Evolutionary conservation across 768 basidiomycete species (phyloP), one percentile per base, ranked within the genome.

Genomic region (Mycena chlorophos): DNA sequence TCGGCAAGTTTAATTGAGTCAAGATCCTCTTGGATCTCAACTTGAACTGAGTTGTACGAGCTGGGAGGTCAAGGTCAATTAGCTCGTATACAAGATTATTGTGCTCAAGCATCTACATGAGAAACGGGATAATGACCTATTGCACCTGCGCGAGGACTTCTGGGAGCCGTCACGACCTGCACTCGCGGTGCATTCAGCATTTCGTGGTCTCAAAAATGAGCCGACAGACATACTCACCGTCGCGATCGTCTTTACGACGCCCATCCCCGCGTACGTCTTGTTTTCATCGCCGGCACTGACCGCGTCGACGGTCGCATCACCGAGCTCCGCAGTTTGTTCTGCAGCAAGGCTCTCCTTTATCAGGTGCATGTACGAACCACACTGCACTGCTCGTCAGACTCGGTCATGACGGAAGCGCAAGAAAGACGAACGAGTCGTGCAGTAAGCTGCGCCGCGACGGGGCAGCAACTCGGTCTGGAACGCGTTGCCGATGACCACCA

Each of bases 261-360:
- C 89, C 88, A 93, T 93, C 17, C 90, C 88, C 17, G 89, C 86
- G 57, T 91, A 89, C 1, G 87, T 85, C 77, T 94, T 94, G 69
- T 94, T 90, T 51, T 92, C 89, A 51, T 89, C 87, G n/a, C 68
- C 74, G 38, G 83, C 81, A 13, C 69, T 72, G 61, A 86, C 68
- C 38, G 78, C 63, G 26, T 89, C 89, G 29, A 86, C 65, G 58
- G 87, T 85, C 14, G 79, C 71, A 49, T 76, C 77, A 22, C 40
- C 3, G 76, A 72, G 26, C 68, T 42, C 68, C 12, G 78, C 77
- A 17, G 71, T 68, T 53, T 86, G 84, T 20, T 83, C 82, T 34
- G 78, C 75, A 12, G 73, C 68, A 16, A 87, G 72, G 48, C 81
- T 80, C 54, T 96, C 93, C 51, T 80, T 78, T 5, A 88, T 83